phyloP scores from a whole-genome alignment of 306 rosid genomes.

The Quercus ilex region DNA sequence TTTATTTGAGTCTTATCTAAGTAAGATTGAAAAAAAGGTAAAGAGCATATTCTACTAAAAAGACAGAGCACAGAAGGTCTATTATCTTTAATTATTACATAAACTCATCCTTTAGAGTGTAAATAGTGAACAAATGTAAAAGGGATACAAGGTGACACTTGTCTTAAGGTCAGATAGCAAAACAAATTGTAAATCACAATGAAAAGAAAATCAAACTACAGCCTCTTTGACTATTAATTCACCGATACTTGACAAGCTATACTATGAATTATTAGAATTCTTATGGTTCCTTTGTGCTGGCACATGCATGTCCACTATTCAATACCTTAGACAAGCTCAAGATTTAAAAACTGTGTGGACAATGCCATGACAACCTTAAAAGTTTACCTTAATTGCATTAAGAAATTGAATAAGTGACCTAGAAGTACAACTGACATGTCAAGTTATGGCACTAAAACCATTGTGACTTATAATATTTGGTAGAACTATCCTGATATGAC shows the following conservation, averaged over 20 bases:
- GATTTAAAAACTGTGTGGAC: no score
- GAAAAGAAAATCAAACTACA: no score
- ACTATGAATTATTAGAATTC: not conserved
- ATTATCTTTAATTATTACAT: no score
- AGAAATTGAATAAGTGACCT: not conserved
- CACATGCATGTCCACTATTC: no score
- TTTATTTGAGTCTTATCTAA: no score
- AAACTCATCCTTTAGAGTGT: no score
- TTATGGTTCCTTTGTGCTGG: not conserved
- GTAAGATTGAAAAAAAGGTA: not conserved
- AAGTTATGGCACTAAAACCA: not conserved
- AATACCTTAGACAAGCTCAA: no score
- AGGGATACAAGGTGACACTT: not conserved
- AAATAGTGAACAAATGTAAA: not conserved
- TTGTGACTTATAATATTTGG: not conserved
- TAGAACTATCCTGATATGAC: not conserved
- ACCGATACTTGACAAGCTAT: not conserved
- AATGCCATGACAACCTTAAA: no score
- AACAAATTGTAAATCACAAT: no score
- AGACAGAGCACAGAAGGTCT: no score
- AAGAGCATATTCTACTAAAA: not conserved
- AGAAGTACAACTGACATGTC: not conserved
- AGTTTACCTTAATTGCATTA: no score
- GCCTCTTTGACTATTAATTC: not conserved
- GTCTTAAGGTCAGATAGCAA: no score